Percentiles rank a stretch among this genome's conserved stretches.
phyloP scores from a whole-genome alignment of 257 asterid species.

The Datura wrightii region DNA sequence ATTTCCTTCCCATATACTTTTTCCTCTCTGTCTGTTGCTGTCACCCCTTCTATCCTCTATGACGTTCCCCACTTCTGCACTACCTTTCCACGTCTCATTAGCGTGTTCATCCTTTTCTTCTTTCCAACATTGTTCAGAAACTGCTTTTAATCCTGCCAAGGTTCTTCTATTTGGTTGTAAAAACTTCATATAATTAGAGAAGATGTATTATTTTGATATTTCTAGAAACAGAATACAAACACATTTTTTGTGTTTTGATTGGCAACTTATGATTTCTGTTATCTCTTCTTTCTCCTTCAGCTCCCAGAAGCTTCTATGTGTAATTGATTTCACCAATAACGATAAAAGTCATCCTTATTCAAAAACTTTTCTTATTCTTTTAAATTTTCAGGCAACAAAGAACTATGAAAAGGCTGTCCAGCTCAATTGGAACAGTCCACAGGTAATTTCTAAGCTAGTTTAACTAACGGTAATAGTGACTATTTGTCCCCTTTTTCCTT shows the following conservation, averaged over 20 bases:
- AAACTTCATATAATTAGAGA: neutral
- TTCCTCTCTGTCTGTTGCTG: conserved; percentile 11
- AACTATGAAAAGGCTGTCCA: conserved; percentile 95
- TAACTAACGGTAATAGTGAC: conserved; percentile 26
- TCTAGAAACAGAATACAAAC: neutral
- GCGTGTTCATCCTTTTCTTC: neutral
- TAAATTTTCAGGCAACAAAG: conserved; percentile 78
- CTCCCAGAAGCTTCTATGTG: neutral
- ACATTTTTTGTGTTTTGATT: neutral
- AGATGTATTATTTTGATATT: conserved; percentile 10
- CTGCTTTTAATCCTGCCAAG: conserved; percentile 15
- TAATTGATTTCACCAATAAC: neutral
- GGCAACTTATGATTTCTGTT: conserved; percentile 24
- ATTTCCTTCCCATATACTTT: neutral
- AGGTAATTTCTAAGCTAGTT: conserved; percentile 58
- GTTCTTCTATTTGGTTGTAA: neutral
- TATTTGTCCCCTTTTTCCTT: neutral
- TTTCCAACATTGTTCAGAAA: neutral
- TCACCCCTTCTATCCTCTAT: conserved; percentile 3
- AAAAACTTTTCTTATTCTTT: conserved; percentile 36
- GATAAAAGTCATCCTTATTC: neutral
- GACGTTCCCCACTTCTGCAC: neutral
- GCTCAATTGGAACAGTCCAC: conserved; percentile 99
- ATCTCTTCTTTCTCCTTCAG: conserved; percentile 20
- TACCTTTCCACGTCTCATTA: conserved; percentile 14